These are phyloP conservation scores for Ammopiptanthus mongolicus DNA, from an alignment of 306 rosid species.

Conservation along the genomic window DNA sequence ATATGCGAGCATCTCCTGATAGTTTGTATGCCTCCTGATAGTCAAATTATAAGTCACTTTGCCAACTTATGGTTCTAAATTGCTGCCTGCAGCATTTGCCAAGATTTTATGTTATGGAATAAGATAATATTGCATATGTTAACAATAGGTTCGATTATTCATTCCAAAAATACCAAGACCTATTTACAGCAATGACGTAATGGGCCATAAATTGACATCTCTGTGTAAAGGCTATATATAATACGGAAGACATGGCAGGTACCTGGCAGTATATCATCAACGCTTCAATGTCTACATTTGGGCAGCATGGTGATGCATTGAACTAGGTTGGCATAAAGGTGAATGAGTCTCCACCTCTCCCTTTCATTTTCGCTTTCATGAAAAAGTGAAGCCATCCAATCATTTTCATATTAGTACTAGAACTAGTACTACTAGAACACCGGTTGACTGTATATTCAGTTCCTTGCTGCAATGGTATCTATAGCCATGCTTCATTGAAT, in stretches of 20 bases:
- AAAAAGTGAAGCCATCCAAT: not conserved
- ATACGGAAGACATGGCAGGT: not conserved
- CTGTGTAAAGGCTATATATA: constrained; percentile 1
- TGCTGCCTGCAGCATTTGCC: not conserved
- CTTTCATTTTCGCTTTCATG: constrained; percentile 5
- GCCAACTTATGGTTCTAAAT: not conserved
- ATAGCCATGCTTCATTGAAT: constrained; percentile 12
- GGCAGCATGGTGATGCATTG: not conserved
- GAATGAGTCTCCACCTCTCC: not conserved
- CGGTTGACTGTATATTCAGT: not conserved
- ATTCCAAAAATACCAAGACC: not conserved
- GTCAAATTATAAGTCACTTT: not conserved
- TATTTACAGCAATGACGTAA: not conserved
- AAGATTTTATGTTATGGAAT: not conserved
- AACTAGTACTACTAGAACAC: not conserved
- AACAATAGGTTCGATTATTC: not conserved
- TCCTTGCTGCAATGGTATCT: constrained; percentile 1
- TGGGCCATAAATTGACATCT: constrained; percentile 5
- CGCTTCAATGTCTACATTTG: not conserved
- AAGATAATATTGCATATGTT: not conserved
- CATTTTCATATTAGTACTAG: not conserved
- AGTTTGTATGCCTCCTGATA: not conserved
- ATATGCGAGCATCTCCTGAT: not conserved
- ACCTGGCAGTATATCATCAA: not conserved
- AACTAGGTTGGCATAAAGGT: not conserved